Evolutionary conservation across 164 flowering plant genomes (phyloP), one percentile per base, ranked within the genome.

Genomic region (Berberis thunbergii): DNA sequence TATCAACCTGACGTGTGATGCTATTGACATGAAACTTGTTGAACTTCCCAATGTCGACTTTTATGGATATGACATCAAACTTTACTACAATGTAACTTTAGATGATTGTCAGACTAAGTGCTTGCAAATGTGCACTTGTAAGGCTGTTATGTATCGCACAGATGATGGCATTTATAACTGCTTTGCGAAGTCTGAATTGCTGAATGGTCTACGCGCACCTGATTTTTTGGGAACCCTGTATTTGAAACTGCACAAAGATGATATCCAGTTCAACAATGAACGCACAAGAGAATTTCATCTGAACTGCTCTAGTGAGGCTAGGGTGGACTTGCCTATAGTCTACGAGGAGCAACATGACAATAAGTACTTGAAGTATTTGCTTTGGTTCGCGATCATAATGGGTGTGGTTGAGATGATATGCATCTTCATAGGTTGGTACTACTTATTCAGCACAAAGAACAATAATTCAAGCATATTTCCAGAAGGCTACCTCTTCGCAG

Each of bases 21-120:
- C 50, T 1, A 13, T 9, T 1, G 54, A 65, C 6, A 2, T 4
- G 5, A 50, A 3, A 7, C 73, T 71, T 52, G 26, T 70, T 1
- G 4, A 41, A 1, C 71, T 73, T 13, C 60, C 64, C 43, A 65
- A 69, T 26, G 62, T 58, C 3, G 73, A 79, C 26, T 59, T 72
- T 11, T 78, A 68, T 40, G 84, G 84, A 2, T 72, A 66, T 11
- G 73, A 78, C 53, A 1, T 7, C 1, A 44, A 6, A 2, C 26
- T 6, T 46, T 12, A 2, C 7, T 3, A 0, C 2, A 54, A 69
- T 42, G 12, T 39, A 7, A 52, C 75, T 2, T 42, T 65, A 1
- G 50, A 65, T 9, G 2, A 11, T 7, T 80, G 83, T 49, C n/a
- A 61, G 12, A 61, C 26, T 4, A 6, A 1, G 3, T 80, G 81